A percentile compares a stretch with the other conserved stretches of the same genome.
Evolutionary conservation across 2,329 filamentous ascomycete species (phyloP).

Genomic region (Raffaelea arxii): DNA sequence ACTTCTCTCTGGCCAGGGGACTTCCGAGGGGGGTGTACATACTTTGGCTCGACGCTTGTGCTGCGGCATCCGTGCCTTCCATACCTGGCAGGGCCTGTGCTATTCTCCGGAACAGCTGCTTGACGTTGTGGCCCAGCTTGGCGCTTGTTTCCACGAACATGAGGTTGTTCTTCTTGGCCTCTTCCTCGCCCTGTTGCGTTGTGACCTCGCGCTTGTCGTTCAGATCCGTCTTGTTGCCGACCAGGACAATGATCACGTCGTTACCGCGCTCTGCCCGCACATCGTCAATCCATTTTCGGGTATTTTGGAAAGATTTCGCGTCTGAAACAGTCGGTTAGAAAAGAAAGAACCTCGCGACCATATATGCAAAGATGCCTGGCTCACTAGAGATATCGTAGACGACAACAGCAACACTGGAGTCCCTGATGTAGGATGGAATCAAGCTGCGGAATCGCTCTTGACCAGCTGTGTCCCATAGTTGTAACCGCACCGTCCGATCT

Average conservation of each 20-base stretch:
- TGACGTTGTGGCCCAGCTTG: slow-evolving; percentile 96
- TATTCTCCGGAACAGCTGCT: slow-evolving; percentile 94
- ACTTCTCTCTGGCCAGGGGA: neutral
- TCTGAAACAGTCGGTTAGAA: slow-evolving; percentile 34
- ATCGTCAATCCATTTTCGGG: slow-evolving; percentile 98
- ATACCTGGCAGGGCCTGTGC: slow-evolving; percentile 95
- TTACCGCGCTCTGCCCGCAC: slow-evolving; percentile 93
- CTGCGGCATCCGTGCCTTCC: slow-evolving; percentile 79
- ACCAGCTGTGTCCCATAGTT: slow-evolving; percentile 96
- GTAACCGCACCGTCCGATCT: slow-evolving; percentile 91
- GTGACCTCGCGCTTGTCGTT: slow-evolving; percentile 98
- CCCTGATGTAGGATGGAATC: slow-evolving; percentile 97
- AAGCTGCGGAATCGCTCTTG: slow-evolving; percentile 95
- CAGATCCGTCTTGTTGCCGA: slow-evolving; percentile 98
- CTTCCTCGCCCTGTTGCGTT: slow-evolving; percentile 90
- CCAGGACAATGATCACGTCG: slow-evolving; percentile 97
- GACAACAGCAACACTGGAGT: slow-evolving; percentile 94
- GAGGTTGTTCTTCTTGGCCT: slow-evolving; percentile 93
- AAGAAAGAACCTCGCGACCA: neutral
- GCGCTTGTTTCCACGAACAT: slow-evolving; percentile 99
- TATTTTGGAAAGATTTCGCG: slow-evolving; percentile 96
- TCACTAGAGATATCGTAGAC: slow-evolving; percentile 94
- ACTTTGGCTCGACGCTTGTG: slow-evolving; percentile 69
- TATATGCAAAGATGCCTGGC: neutral
- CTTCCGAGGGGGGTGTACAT: neutral